Percentiles rank a stretch among this genome's conserved stretches.
These are phyloP conservation scores for Lavandula angustifolia DNA, from an alignment of 257 asterid genomes.

Conservation along the genomic window DNA sequence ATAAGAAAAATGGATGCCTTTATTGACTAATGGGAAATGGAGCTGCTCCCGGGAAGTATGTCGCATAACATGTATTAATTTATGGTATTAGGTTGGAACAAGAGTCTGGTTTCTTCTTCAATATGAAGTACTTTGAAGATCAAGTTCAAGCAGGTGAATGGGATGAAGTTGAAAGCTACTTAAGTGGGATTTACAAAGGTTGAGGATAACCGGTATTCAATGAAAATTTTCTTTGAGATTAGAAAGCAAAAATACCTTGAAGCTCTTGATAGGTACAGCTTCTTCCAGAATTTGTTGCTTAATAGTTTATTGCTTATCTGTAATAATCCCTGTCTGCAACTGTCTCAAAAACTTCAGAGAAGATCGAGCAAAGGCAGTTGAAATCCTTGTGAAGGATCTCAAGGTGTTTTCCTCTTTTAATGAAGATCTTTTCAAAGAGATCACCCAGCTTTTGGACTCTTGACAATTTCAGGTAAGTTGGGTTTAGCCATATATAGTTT, in stretches of 20 bases:
- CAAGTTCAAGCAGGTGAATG: slow-evolving; percentile 98
- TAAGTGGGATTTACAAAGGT: slow-evolving; percentile 93
- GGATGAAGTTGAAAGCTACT: slow-evolving; percentile 91
- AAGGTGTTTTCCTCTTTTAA: slow-evolving; percentile 90
- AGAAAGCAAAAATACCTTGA: slow-evolving; percentile 95
- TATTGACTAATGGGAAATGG: background rate
- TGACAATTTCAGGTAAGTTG: slow-evolving; percentile 73
- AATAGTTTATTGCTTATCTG: slow-evolving; percentile 16
- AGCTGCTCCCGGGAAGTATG: slow-evolving; percentile 15
- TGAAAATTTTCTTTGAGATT: slow-evolving; percentile 95
- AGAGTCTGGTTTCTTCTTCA: slow-evolving; percentile 94
- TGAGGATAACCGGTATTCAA: slow-evolving; percentile 92
- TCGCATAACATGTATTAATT: slow-evolving; percentile 4
- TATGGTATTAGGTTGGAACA: slow-evolving; percentile 73
- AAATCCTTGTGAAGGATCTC: slow-evolving; percentile 89
- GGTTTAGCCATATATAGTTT: slow-evolving; percentile 21
- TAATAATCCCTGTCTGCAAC: slow-evolving; percentile 23
- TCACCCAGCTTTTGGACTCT: slow-evolving; percentile 78
- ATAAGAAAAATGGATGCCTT: background rate
- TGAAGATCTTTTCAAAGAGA: slow-evolving; percentile 94
- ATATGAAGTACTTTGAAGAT: slow-evolving; percentile 92
- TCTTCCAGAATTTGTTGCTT: slow-evolving; percentile 15
- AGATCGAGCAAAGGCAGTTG: slow-evolving; percentile 89
- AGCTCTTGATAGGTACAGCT: slow-evolving; percentile 82
- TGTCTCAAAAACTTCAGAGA: slow-evolving; percentile 49